Evolutionary conservation across 345 rosid genomes (phyloP), one percentile per base, ranked within the genome.

Genomic region (Orychophragmus violaceus): DNA sequence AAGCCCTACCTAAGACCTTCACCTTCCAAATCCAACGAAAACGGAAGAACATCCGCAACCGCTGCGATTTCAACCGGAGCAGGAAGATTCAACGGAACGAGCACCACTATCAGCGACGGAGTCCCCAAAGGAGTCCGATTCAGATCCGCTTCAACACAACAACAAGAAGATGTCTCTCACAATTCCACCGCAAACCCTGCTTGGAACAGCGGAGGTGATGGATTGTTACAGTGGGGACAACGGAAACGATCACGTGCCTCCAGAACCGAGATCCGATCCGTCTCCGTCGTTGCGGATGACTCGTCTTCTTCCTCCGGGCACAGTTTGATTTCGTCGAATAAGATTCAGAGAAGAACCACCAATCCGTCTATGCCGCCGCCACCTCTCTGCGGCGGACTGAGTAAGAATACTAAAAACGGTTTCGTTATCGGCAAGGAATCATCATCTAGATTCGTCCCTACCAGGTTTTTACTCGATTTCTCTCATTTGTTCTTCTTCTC

Each of bases 211-310:
- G 54, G 69, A 13, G 58, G 65, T 1, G 41, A 82, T 71, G 74
- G 78, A 62, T 28, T 85, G 45, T 60, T 85, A 54, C 85, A 81
- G 77, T 85, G 87, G 89, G 87, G 89, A n/a, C n/a, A n/a, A n/a
- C n/a, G n/a, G n/a, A n/a, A n/a, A n/a, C n/a, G n/a, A n/a, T n/a
- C n/a, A n/a, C 78, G 89, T 28, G 82, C 77, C 11, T 79, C 85
- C 0, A 77, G 89, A 54, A 46, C 79, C 2, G 89, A 84, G 25
- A 78, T 78, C 28, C 29, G 78, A 45, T 82, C 86, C 2, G 57
- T 76, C 58, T 10, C 71, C 62, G 27, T 74, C 59, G 42, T 35
- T 54, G 70, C 59, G 17, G 57, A 79, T 62, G 32, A 77, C 17
- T 70, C 69, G 14, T 70, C 75, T 30, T 70, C 75, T 29, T 70